phyloP scores from a whole-genome alignment of 371 early-diverging fungal species.

The Syncephalastrum monosporum region DNA sequence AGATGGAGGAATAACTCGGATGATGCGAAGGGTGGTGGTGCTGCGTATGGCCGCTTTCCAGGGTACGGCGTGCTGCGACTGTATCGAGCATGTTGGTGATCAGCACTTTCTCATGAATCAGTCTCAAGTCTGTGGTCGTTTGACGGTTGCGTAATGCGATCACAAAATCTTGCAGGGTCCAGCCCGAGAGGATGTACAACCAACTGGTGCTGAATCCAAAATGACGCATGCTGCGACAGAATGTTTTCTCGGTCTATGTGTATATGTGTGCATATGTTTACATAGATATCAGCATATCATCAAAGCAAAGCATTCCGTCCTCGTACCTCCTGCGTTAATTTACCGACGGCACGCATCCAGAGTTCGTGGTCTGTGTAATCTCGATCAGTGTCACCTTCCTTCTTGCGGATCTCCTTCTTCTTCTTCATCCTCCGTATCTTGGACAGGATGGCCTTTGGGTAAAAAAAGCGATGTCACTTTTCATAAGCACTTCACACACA shows the following conservation, averaged over 20 bases:
- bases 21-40: too few species aligned
- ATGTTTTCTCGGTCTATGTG: slow-evolving; percentile 14
- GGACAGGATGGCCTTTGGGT: slow-evolving; percentile 1
- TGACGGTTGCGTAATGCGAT: slow-evolving; percentile 11
- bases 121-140: slow-evolving; percentile 4
- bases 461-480: neutral
- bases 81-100: slow-evolving; percentile 27
- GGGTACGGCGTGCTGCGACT: slow-evolving; percentile 9
- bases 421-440: slow-evolving; percentile 3
- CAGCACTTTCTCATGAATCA: slow-evolving; percentile 35
- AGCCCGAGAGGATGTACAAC: slow-evolving; percentile 29
- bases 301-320: neutral
- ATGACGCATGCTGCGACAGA: slow-evolving; percentile 20
- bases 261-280: neutral
- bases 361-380: slow-evolving; percentile 4
- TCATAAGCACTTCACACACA: neutral
- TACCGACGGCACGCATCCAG: slow-evolving; percentile 25
- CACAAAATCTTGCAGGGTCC: slow-evolving; percentile 24
- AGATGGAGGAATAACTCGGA: too few species aligned
- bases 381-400: neutral
- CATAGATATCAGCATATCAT: neutral
- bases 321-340: slow-evolving; percentile 23
- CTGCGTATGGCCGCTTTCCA: too few species aligned
- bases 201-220: slow-evolving; percentile 19
- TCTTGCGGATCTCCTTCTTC: too few species aligned